These are phyloP conservation scores for Chaetomiaceae sp. DNA, from an alignment of 2,329 filamentous ascomycete genomes.

Conservation along the genomic window DNA sequence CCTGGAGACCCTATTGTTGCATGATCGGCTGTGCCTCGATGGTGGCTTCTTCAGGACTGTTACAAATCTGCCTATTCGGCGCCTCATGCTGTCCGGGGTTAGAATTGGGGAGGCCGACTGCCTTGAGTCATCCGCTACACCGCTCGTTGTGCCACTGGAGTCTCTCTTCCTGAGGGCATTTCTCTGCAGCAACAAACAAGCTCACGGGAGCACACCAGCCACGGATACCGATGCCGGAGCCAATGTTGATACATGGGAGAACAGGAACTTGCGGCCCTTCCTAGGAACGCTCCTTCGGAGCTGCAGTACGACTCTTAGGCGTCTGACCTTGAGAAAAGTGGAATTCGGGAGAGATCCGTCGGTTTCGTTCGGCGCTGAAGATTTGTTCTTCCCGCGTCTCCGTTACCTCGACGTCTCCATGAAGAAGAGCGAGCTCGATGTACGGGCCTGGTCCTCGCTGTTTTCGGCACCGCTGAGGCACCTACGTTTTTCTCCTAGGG, in stretches of 20 bases:
- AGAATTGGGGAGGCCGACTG: background rate
- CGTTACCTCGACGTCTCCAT: background rate
- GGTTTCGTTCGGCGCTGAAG: background rate
- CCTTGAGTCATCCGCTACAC: background rate
- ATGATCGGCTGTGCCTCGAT: constrained; percentile 1
- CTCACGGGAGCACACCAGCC: background rate
- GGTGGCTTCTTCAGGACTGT: background rate
- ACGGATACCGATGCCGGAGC: background rate
- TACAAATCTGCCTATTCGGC: background rate
- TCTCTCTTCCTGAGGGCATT: background rate
- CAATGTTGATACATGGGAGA: background rate
- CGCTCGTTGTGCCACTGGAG: background rate
- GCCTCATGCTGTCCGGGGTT: background rate
- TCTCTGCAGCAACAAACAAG: background rate
- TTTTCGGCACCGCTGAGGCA: constrained; percentile 1
- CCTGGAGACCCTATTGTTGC: background rate
- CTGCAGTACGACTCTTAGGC: background rate
- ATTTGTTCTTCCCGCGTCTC: background rate
- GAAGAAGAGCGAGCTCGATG: background rate
- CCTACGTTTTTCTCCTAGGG: background rate
- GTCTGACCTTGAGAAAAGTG: background rate
- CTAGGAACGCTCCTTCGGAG: background rate
- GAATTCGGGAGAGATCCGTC: background rate
- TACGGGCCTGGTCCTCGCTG: background rate
- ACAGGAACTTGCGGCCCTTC: background rate